Base-by-base conservation (phyloP, 495 filamentous ascomycete species). In the Echria macrotheca region DNA sequence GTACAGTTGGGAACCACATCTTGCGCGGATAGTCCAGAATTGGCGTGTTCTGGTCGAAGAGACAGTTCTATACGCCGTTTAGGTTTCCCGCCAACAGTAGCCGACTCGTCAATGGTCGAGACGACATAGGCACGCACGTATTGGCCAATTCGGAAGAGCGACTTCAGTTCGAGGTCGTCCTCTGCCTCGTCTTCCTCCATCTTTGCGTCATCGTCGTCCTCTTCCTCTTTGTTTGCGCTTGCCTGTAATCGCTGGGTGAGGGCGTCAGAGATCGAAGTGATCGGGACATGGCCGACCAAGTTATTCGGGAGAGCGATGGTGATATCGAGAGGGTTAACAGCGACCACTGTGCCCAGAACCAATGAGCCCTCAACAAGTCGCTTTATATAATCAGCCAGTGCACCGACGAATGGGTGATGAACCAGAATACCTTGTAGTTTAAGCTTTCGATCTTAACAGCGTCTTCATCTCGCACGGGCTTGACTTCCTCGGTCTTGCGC, bases 241-340 rank as follows among this genome's bases (percentile, higher is more conserved):
- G 80, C 77, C 50, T 81, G 66, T 31, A 86, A 83, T 37, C 88
- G 73, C 31, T 76, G 67, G 10, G 69, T 71, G 12, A 76, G 54
- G 19, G 52, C 9, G 45, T 86, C 80, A 9, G 94, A 97, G 28
- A 98, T 80, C 10, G 86, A 80, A n/a, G 91, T 95, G 33, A 98
- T 79, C 36, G 94, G 80, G 6, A 96, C 81, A 66, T 88, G 93
- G 32, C 93, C 94, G 43, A 80, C 84, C 10, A 97, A 78, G 60
- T 94, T 96, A 63, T 97, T 98, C 11, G 94, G 89, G 18, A 97
- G 70, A 15, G 89, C 82, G 50, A 98, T 67, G 18, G 80, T 77
- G 50, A 98, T 69, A 62, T 95, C 85, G 50, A 86, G 75, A 33
- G 77, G 63, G 53, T 84, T 90, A 63, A 98, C 87, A 58, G 85